Conservation (phyloP, 305 asterid genomes). For the Fraxinus xanthoxyloides region DNA sequence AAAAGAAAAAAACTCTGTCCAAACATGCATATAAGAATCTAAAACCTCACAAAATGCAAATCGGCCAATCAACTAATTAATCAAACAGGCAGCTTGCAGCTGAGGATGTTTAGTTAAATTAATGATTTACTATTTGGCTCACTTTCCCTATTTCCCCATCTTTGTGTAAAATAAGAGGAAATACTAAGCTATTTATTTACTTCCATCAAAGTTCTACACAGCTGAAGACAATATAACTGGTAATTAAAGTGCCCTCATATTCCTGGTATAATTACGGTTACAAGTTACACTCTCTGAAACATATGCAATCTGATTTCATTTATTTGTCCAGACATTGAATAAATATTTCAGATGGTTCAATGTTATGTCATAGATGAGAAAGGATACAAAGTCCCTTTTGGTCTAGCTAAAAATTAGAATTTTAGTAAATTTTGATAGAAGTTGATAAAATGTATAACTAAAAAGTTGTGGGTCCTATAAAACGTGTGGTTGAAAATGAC, state of each 20-base stretch:
- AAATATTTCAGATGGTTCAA: not conserved
- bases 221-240: not conserved
- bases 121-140: not conserved
- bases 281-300: constrained; percentile 22
- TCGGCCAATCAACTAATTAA: constrained; percentile 11
- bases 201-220: not conserved
- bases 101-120: not conserved
- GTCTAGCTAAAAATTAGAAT: not conserved
- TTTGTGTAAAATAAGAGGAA: not conserved
- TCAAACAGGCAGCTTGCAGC: constrained; percentile 21
- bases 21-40: not conserved
- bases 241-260: constrained; percentile 7
- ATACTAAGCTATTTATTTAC: not conserved
- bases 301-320: constrained; percentile 23
- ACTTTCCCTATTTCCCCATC: not conserved
- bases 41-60: constrained; percentile 16
- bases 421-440: not conserved
- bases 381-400: not conserved
- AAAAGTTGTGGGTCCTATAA: not conserved
- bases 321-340: not conserved
- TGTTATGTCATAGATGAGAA: not conserved
- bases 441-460: not conserved
- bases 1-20: not conserved
- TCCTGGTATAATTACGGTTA: constrained; percentile 23
- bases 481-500: not conserved